Percentiles rank a stretch among this genome's conserved stretches.
Evolutionary conservation across 1,139 yeast genomes (phyloP).

Genomic region (Yamadazyma kanchanaburiensis): DNA sequence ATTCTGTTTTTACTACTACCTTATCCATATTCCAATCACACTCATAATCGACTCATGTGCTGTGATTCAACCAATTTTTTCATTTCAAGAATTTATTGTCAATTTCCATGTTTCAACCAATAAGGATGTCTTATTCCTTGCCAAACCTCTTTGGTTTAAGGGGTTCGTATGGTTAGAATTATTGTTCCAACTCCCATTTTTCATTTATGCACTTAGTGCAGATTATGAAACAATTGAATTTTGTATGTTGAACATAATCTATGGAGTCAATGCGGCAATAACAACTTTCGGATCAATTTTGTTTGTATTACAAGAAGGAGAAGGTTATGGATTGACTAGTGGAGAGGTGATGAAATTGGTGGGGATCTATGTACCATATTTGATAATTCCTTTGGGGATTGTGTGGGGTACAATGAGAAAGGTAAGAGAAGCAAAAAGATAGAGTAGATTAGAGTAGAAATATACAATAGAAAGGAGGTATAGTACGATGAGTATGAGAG

Average conservation of each 20-base stretch:
- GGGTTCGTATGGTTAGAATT: conserved; percentile 71
- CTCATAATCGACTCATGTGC: conserved; percentile 70
- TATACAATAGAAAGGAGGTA: no score
- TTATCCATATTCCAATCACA: conserved; percentile 72
- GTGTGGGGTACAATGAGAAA: no score
- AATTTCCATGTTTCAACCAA: conserved; percentile 59
- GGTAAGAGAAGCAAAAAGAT: no score
- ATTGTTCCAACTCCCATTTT: conserved; percentile 73
- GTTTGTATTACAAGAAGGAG: conserved; percentile 35
- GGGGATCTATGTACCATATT: conserved; percentile 62
- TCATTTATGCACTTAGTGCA: conserved; percentile 34
- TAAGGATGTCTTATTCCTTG: conserved; percentile 63
- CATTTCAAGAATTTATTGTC: conserved; percentile 46
- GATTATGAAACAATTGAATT: conserved; percentile 21
- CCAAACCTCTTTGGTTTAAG: conserved; percentile 64
- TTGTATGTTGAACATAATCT: conserved; percentile 54
- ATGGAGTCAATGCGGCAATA: conserved; percentile 73
- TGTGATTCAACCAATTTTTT: conserved; percentile 58
- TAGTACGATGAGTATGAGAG: no score
- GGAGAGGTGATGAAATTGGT: conserved; percentile 41
- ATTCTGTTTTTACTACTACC: conserved; percentile 47
- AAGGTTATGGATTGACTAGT: conserved; percentile 28
- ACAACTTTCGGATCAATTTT: conserved; percentile 67
- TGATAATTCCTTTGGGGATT: conserved; percentile 58
- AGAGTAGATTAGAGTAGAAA: no score